Conservation (phyloP, 495 filamentous ascomycete species). For the Amniculicola lignicola region DNA sequence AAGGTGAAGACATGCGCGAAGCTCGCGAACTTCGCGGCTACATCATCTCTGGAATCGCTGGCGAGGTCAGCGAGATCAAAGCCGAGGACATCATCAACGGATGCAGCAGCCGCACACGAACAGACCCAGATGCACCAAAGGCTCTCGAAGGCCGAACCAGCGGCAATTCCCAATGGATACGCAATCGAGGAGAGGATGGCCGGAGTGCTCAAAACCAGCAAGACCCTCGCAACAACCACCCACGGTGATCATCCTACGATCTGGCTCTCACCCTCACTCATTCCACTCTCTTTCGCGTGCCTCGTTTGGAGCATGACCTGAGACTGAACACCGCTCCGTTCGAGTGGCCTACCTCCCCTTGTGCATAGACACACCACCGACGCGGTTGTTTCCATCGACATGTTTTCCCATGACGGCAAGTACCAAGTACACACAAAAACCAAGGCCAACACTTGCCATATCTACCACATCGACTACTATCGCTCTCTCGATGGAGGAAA, state of each 20-base stretch:
- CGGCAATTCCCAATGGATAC: constrained; percentile 63
- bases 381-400: too few species aligned
- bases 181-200: constrained; percentile 52
- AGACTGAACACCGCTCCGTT: too few species aligned
- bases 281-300: background rate
- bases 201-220: constrained; percentile 28
- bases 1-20: constrained; percentile 86
- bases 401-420: too few species aligned
- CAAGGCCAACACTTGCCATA: too few species aligned
- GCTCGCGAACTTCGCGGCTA: constrained; percentile 77
- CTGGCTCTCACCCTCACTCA: too few species aligned
- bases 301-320: background rate
- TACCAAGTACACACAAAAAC: too few species aligned
- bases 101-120: constrained; percentile 4
- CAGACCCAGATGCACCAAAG: constrained; percentile 40
- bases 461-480: too few species aligned
- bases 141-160: constrained; percentile 54
- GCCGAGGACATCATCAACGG: constrained; percentile 29
- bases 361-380: too few species aligned
- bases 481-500: too few species aligned
- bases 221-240: constrained; percentile 27
- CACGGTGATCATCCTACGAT: too few species aligned
- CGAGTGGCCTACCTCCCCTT: too few species aligned
- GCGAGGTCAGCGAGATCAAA: constrained; percentile 54
- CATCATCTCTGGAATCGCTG: constrained; percentile 68